Conservation (phyloP, 192 early-diverging fungal species). For the Funneliformis geosporum region DNA sequence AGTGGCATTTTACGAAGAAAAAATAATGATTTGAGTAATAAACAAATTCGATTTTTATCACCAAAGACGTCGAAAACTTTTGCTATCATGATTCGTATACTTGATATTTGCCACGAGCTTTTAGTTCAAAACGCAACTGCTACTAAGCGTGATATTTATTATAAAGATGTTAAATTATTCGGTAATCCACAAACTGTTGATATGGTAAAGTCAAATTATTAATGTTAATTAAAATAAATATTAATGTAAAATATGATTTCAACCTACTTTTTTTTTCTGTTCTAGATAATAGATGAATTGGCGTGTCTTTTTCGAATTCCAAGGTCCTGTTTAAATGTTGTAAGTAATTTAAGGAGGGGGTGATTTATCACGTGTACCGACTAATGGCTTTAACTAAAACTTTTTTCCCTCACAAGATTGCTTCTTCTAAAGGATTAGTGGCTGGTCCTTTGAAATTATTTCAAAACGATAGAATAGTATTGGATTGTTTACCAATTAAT, state of each 20-base stretch:
- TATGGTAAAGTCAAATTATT: conserved; percentile 1
- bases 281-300: conserved; percentile 26
- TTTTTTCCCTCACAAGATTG: conserved; percentile 8
- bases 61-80: neutral
- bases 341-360: neutral
- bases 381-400: conserved; percentile 2
- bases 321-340: conserved; percentile 32
- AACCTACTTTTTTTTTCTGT: neutral
- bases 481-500: conserved; percentile 16
- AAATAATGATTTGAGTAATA: neutral
- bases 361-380: neutral
- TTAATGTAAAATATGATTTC: no score
- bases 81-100: conserved; percentile 8
- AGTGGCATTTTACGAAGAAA: conserved; percentile 5
- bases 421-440: conserved; percentile 34
- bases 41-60: conserved; percentile 9
- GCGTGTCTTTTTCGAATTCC: conserved; percentile 27
- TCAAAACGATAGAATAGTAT: conserved; percentile 14
- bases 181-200: conserved; percentile 28
- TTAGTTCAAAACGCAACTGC: neutral
- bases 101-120: conserved; percentile 26
- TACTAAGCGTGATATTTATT: conserved; percentile 37
- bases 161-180: conserved; percentile 33
- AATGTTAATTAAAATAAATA: no score
- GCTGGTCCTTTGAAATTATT: conserved; percentile 18